Percentiles rank a stretch among this genome's conserved stretches.
Conservation (phyloP, 306 rosid species). For the Cicer arietinum region DNA sequence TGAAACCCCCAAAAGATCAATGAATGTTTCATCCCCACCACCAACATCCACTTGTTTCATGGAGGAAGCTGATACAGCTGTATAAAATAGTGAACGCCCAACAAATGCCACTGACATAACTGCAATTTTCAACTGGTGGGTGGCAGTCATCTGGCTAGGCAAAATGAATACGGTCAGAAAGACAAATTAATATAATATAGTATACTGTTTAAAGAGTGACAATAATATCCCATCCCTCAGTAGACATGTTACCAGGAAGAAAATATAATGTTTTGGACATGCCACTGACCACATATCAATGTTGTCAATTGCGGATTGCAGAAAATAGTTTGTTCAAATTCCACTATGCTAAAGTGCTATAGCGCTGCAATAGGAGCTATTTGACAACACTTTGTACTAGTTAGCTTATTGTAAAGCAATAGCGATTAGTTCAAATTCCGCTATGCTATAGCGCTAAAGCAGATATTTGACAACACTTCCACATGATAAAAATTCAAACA, state of each 20-base stretch:
- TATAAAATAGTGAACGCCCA: conserved; percentile 87
- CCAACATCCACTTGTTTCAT: conserved; percentile 59
- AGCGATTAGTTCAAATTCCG: no score
- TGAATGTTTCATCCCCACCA: conserved; percentile 62
- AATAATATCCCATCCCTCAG: conserved; percentile 35
- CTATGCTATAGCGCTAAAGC: no score
- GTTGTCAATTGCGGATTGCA: no score
- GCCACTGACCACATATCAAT: conserved; percentile 25
- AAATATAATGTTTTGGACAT: conserved; percentile 21
- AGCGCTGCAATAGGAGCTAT: no score
- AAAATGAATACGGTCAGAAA: conserved; percentile 53
- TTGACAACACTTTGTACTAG: no score
- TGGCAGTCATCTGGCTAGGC: conserved; percentile 95
- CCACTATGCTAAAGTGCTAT: no score
- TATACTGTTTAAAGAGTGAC: conserved; percentile 32
- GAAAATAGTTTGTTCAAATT: no score
- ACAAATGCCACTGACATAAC: conserved; percentile 97
- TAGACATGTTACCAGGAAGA: conserved; percentile 36
- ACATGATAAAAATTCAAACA: conserved; percentile 40
- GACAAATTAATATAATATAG: conserved; percentile 49
- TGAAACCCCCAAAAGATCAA: conserved; percentile 88
- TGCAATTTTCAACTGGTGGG: conserved; percentile 98
- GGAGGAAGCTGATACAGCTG: conserved; percentile 69
- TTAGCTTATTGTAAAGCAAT: no score
- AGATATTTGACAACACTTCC: no score